Base-by-base conservation (phyloP, 176 grass and related monocot species). In the Bromus sterilis region DNA sequence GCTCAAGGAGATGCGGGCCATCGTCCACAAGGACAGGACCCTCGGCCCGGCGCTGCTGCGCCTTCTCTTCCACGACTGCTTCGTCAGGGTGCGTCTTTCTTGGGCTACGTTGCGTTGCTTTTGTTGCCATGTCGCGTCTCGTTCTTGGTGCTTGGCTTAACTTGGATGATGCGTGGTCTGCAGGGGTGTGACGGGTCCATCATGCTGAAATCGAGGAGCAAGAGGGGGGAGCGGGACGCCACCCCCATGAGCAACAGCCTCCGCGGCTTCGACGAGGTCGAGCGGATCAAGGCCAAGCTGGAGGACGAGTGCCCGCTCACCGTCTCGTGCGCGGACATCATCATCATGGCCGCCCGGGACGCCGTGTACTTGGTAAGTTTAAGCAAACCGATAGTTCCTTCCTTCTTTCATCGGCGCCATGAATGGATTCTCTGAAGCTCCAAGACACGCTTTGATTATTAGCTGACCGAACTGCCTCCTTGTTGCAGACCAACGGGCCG, bases 321-420 rank as follows among this genome's bases (percentile, higher is more conserved):
- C 64, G 89, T 91, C 29, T 91, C 89, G 37, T 91, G 89, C 72
- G 85, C 89, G 26, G 89, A 91, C 82, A 91, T 88, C 80, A 84
- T 91, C 77, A 78, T 73, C 80, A 71, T 91, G 81, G 89, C 89
- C 13, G 86, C 89, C 23, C 77, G 89, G 35, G 89, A 91, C 66
- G 89, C 86, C 72, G 86, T 91, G 13, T 36, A 13, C 82, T 80
- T 91, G 81, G 89, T 71, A 71, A 39, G n/a, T 13, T 91, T 88
- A 84, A 65, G 4, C 42, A 12, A 15, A 25, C 4, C 9, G 14
- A 14, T 8, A 77, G 37, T 26, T 43, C 4, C 13, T n/a, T n/a
- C 41, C 4, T 35, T 15, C 13, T 25, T 6, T 23, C 20, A 67
- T 67, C 4, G 1, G 0, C 33, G 1, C 64, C 40, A 72, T 72